Evolutionary conservation across 2,329 filamentous ascomycete genomes (phyloP), one percentile per base, ranked within the genome.

Genomic region (Pseudogymnoascus sp.): DNA sequence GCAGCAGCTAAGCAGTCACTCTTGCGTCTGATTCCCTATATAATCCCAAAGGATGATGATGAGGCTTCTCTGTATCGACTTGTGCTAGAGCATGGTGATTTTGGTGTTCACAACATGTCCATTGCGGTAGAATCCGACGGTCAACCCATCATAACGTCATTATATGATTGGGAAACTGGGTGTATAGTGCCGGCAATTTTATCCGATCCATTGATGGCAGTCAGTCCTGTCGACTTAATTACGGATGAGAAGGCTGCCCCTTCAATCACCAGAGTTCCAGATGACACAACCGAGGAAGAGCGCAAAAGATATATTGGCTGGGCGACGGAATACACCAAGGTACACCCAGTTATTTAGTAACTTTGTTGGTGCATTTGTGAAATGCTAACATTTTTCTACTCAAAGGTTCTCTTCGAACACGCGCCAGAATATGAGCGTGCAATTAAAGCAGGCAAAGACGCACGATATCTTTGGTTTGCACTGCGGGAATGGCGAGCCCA

Each of bases 1-100:
- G 57, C 62, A 7, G 60, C 63, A 6, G 68, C 69, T 11, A 70
- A 69, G 61, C 57, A 69, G 43, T 67, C 66, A 25, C 66, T 73
- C 2, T 63, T 72, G 3, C 66, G 63, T 9, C 60, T 69, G 2
- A 66, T 72, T 60, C 70, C 69, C 57, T 28, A 63, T 14, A 64
- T 64, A 15, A 61, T 63, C 39, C 60, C 61, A 57, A 28, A 7
- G 62, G 64, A 62, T 18, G 58, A 59, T 50, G 57, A 63, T 38
- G 39, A 62, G 61, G 57, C 53, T 38, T 61, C 60, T 61, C 37
- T 71, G 6, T 72, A 72, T 62, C 70, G 67, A 18, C 64, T 71
- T n/a, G 71, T 73, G 58, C 66, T 74, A 20, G 68, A 74, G 3
- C 70, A 73, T 57, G 71, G 70, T 12, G 70, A 73, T 62, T 73